Evolutionary conservation across 306 rosid species (phyloP), one percentile per base, ranked within the genome.

Genomic region (Nissolia schottii): DNA sequence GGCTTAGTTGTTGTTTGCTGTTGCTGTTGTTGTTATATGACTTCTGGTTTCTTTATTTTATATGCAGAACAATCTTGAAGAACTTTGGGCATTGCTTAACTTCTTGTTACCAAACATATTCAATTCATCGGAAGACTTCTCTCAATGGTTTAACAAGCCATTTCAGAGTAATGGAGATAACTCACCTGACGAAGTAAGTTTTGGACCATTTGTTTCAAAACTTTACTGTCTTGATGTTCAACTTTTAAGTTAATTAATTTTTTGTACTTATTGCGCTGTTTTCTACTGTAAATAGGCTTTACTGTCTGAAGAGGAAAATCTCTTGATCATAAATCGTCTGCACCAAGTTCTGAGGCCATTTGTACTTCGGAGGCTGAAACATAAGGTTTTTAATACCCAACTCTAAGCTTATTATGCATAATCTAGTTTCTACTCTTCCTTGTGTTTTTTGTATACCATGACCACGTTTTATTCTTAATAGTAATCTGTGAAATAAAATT

Each of bases 121-220:
- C 81, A 95, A 91, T 79, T 95, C 99, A 38, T 91, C 99, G 0
- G 97, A 86, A 59, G 99, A 95, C 80, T 95, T 95, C 64, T 95
- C 99, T 79, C 97, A 95, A 77, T 95, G 99, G 99, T 95, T 95
- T 88, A 95, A 95, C 81, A 91, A 95, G 78, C 99, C 99, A 67
- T 95, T 95, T 86, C 78, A 89, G 92, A 84, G 97, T 78, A 79
- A 84, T 67, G 97, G 93, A 77, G 99, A 95, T 84, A 95, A 81
- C 84, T 91, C 96, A 16, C 72, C 91, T 16, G 99, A 95, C 28
- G 83, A 95, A 85, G 99, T 95, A 77, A 81, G 88, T 72, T 75
- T 70, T 69, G 49, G 40, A 59, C 59, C 11, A 18, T 74, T 63
- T 46, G 23, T 58, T 62, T 58, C 38, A 15, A 55, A 54, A 65